Conservation (phyloP, 768 basidiomycete species). For the Scleroderma citrinum region DNA sequence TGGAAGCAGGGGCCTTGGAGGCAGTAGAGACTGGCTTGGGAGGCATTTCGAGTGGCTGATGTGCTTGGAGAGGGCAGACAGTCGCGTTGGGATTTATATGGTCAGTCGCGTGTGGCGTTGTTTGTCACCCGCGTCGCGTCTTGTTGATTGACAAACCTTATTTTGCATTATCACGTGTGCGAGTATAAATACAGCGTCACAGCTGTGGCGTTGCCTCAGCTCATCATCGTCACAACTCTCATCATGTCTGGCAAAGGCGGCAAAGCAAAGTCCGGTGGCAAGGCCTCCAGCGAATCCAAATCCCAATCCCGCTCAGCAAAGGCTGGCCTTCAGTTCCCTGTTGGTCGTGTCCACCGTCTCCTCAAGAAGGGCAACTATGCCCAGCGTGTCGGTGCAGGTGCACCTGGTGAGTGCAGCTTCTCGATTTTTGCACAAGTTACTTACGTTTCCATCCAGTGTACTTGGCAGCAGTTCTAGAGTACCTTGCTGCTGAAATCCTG, state of each 20-base stretch:
- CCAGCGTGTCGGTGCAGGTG: conserved; percentile 50
- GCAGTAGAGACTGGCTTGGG: conserved; percentile 81
- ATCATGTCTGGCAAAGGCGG: conserved; percentile 37
- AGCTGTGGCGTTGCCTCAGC: conserved; percentile 7
- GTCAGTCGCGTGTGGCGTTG: conserved; percentile 32
- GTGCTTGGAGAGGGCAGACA: no score
- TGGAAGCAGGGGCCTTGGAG: conserved; percentile 55
- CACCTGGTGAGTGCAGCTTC: conserved; percentile 31
- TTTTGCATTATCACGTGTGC: conserved; percentile 11
- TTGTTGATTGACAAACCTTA: conserved; percentile 37
- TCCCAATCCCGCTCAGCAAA: conserved; percentile 36
- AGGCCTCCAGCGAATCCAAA: conserved; percentile 39
- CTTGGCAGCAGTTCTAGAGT: conserved; percentile 56
- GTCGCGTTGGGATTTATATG: conserved; percentile 13
- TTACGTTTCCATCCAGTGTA: conserved; percentile 41
- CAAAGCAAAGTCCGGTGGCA: conserved; percentile 68
- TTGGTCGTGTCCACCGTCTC: conserved; percentile 57
- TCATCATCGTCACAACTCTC: not conserved
- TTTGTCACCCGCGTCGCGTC: conserved; percentile 33
- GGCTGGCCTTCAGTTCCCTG: conserved; percentile 42
- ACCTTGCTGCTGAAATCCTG: conserved; percentile 58
- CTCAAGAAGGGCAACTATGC: conserved; percentile 57
- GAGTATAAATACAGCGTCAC: conserved; percentile 25
- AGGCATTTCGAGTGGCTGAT: conserved; percentile 42
- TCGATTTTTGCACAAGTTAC: not conserved